Evolutionary conservation across 176 grass and related monocot species (phyloP).

Genomic region (Musa beccarii): DNA sequence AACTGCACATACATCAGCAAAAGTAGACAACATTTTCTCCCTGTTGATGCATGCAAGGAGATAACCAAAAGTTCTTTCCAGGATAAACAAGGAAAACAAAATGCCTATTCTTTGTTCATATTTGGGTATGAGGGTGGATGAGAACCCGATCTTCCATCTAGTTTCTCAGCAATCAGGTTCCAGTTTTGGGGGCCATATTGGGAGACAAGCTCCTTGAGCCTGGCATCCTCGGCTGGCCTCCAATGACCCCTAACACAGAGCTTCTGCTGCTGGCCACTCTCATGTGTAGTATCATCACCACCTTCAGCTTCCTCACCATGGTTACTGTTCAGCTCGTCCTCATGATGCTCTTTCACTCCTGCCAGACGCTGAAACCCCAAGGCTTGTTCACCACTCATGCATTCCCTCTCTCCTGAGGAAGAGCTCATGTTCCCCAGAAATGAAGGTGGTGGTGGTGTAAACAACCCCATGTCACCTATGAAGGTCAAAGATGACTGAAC

Average conservation of each 20-base stretch:
- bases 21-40: too few relatives aligned
- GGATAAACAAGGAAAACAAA: background rate
- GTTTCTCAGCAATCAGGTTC: slow-evolving; percentile 6
- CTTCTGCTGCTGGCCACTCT: background rate
- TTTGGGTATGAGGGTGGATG: background rate
- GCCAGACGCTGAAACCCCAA: background rate
- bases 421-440: too few relatives aligned
- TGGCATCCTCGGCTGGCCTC: slow-evolving; percentile 6
- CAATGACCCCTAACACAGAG: background rate
- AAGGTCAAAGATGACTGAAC: background rate
- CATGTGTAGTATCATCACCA: background rate
- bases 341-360: background rate
- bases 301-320: background rate
- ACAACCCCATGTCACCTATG: background rate
- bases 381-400: too few relatives aligned
- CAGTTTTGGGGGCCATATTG: slow-evolving; percentile 2
- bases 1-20: too few relatives aligned
- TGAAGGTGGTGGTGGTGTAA: background rate
- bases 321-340: background rate
- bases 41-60: too few relatives aligned
- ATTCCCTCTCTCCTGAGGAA: too few relatives aligned
- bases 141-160: background rate
- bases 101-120: background rate
- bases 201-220: slow-evolving; percentile 7
- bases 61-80: too few relatives aligned